A percentile compares a stretch with the other conserved stretches of the same genome.
Conservation (phyloP, 2,329 filamentous ascomycete genomes). For the Sporothrix brasiliensis region DNA sequence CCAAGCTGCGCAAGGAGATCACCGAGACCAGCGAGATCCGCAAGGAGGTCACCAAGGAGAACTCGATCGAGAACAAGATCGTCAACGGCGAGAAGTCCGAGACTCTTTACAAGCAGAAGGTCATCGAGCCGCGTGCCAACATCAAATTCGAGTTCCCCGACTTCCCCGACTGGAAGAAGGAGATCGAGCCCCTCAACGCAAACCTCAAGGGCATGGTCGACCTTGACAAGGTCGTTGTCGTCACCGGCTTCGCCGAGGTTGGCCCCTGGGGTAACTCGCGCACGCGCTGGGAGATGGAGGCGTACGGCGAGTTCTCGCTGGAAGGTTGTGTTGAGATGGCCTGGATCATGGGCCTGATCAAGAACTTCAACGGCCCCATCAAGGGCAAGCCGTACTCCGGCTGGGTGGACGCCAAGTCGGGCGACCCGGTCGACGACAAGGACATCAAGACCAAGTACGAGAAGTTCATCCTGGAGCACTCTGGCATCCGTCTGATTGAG, state of each 20-base stretch:
- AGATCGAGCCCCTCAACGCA: slow-evolving; percentile 84
- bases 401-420: slow-evolving; percentile 93
- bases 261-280: slow-evolving; percentile 98
- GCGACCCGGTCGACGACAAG: slow-evolving; percentile 96
- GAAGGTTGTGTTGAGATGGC: slow-evolving; percentile 99
- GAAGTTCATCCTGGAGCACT: slow-evolving; percentile 93
- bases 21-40: slow-evolving; percentile 94
- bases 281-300: slow-evolving; percentile 99
- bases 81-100: slow-evolving; percentile 94
- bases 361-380: slow-evolving; percentile 93
- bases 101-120: slow-evolving; percentile 90
- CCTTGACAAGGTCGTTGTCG: slow-evolving; percentile 94
- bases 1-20: slow-evolving; percentile 87
- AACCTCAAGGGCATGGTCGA: slow-evolving; percentile 97
- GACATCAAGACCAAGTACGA: slow-evolving; percentile 98
- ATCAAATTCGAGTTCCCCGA: slow-evolving; percentile 96
- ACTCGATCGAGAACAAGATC: slow-evolving; percentile 92
- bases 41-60: slow-evolving; percentile 93
- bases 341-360: slow-evolving; percentile 99
- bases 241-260: slow-evolving; percentile 94
- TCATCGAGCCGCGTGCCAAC: slow-evolving; percentile 91
- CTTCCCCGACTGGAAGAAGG: slow-evolving; percentile 87
- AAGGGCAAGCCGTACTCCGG: slow-evolving; percentile 97
- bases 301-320: slow-evolving; percentile 91
- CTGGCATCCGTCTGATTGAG: slow-evolving; percentile 95